Base-by-base conservation (phyloP, 2,329 filamentous ascomycete species). In the Alternaria postmessia region DNA sequence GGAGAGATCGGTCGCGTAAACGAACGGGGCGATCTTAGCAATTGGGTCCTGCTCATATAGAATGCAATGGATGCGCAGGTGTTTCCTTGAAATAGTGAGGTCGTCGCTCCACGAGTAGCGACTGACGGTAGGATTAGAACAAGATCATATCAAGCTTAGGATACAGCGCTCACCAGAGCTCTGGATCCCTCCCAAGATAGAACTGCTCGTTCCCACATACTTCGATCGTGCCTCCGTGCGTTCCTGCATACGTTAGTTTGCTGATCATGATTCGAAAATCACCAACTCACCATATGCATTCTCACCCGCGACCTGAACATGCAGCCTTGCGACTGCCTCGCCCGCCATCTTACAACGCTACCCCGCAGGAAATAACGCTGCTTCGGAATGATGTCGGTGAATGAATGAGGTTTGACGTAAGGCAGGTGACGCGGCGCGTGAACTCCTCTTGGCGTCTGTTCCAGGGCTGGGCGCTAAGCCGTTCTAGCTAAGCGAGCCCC, bases 1-100 rank as follows among this genome's bases (percentile, higher is more conserved):
- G 0, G 83, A 85, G 3, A 83, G 49, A 53, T 83, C 79, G 39
- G 81, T 77, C 14, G 77, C 78, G 64, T 84, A 85, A 3, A 85
- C 76, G 55, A 85, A 77, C 5, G 83, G 82, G 3, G 78, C 69
- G 11, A 83, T 75, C 2, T 64, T 61, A 11, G 73, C 63, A 24
- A 70, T 56, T 14, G 70, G 68, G 26, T 77, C 68, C 55, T 80
- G 74, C 34, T 82, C 82, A 58, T 81, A 84, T 1, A 82, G 54
- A 48, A 84, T 76, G 64, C 81, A 82, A 62, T 82, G 81, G 43
- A 84, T 72, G 22, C 76, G 76, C 16, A 84, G 64, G 72, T 85
- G 83, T 54, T 77, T 74, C 34, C 78, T 80, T 16, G 83, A 84
- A 18, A 85, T 79, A 36, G 68, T 71, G 8, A 67, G 57, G 52